phyloP scores from a whole-genome alignment of 495 filamentous ascomycete species.

The Clohesyomyces aquaticus region DNA sequence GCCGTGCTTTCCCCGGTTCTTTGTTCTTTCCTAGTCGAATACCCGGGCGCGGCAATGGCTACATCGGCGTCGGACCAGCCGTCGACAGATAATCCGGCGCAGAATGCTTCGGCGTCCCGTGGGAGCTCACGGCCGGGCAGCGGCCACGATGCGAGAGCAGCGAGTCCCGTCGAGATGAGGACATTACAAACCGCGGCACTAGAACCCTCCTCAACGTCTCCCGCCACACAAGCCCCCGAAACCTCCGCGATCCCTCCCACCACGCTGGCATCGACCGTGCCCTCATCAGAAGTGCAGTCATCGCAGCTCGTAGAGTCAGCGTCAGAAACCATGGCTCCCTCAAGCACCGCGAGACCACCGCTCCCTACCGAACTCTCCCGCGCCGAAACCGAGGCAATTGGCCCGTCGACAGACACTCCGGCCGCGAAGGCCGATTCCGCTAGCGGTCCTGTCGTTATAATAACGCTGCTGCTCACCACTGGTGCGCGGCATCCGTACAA shows the following conservation, averaged over 20 bases:
- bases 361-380: conserved; percentile 34
- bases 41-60: conserved; percentile 26
- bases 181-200: conserved; percentile 25
- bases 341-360: background rate
- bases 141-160: conserved; percentile 12
- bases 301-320: conserved; percentile 2
- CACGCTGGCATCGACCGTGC: background rate
- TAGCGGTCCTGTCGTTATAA: conserved; percentile 47
- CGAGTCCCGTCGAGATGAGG: conserved; percentile 39
- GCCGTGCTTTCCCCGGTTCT: background rate
- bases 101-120: conserved; percentile 9
- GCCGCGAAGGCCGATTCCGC: conserved; percentile 31
- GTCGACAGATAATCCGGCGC: conserved; percentile 3
- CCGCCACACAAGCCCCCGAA: conserved; percentile 7
- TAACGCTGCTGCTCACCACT: conserved; percentile 79
- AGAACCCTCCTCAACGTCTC: conserved; percentile 1
- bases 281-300: background rate
- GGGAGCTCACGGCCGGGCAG: conserved; percentile 13
- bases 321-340: background rate
- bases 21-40: background rate
- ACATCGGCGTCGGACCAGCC: conserved; percentile 18
- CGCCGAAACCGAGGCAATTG: conserved; percentile 46
- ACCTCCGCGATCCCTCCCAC: conserved; percentile 1
- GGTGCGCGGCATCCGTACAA: conserved; percentile 85
- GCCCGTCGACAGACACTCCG: conserved; percentile 47